These are phyloP conservation scores for Stachybotrys chartarum DNA, from an alignment of 2,329 filamentous ascomycete genomes.

Conservation along the genomic window DNA sequence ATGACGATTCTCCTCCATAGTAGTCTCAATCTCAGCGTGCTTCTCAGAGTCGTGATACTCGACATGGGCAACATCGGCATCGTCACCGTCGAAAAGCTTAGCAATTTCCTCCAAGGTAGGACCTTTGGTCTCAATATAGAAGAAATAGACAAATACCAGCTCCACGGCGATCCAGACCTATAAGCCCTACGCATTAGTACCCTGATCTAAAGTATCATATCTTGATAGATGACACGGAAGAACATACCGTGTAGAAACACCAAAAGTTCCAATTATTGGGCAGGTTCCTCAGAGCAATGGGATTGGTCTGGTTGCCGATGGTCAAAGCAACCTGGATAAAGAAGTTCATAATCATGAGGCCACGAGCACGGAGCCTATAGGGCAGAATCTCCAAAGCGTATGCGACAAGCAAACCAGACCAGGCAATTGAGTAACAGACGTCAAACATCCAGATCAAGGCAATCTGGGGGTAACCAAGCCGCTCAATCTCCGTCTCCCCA, in stretches of 20 bases:
- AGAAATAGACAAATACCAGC: slow-evolving; percentile 2
- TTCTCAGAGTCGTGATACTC: slow-evolving; percentile 1
- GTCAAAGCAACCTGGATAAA: slow-evolving; percentile 1
- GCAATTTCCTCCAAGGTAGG: slow-evolving; percentile 1
- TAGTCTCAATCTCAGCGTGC: not conserved
- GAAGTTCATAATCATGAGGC: slow-evolving; percentile 2
- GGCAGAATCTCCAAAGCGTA: slow-evolving; percentile 1
- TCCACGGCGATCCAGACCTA: slow-evolving; percentile 2
- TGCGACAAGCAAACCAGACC: slow-evolving; percentile 1
- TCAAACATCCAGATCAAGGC: slow-evolving; percentile 1
- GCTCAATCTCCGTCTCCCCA: not conserved
- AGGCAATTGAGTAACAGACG: slow-evolving; percentile 1
- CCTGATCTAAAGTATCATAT: not conserved
- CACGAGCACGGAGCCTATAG: slow-evolving; percentile 1
- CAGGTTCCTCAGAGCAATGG: not conserved
- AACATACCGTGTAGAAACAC: slow-evolving; percentile 1
- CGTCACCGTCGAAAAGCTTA: slow-evolving; percentile 1
- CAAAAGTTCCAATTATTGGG: slow-evolving; percentile 1
- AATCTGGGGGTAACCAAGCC: slow-evolving; percentile 1
- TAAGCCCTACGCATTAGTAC: not conserved
- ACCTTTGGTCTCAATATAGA: slow-evolving; percentile 1
- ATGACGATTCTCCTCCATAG: not conserved
- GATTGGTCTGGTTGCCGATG: slow-evolving; percentile 1
- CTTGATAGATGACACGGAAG: not conserved
- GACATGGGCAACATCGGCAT: not conserved